phyloP scores from a whole-genome alignment of 2,329 filamentous ascomycete genomes.

The Fusarium sp. region DNA sequence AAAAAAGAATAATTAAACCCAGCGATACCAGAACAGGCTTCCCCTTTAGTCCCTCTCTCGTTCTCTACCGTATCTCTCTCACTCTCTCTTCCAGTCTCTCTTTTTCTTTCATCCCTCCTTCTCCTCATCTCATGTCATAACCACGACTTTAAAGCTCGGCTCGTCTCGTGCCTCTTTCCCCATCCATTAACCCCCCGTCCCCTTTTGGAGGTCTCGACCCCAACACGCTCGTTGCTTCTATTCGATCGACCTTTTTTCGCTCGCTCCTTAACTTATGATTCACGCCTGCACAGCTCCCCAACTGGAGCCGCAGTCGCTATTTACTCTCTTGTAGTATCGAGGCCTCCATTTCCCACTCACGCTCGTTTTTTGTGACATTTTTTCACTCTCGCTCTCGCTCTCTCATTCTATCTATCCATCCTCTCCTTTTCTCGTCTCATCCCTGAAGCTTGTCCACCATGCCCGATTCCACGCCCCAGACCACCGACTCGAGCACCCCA shows the following conservation, averaged over 20 bases:
- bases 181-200: constrained; percentile 1
- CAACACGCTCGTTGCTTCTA: constrained; percentile 46
- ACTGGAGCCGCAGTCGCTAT: constrained; percentile 42
- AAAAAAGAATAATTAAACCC: constrained; percentile 46
- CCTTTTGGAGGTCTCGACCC: constrained; percentile 44
- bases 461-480: constrained; percentile 49
- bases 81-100: constrained; percentile 16
- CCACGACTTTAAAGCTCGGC: constrained; percentile 14
- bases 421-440: constrained; percentile 2
- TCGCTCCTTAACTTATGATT: constrained; percentile 49
- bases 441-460: constrained; percentile 41
- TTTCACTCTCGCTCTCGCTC: constrained; percentile 1
- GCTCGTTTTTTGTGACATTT: constrained; percentile 24
- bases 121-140: constrained; percentile 23
- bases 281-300: constrained; percentile 43
- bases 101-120: constrained; percentile 22
- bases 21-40: constrained; percentile 36
- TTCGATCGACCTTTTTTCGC: constrained; percentile 27
- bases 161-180: constrained; percentile 12
- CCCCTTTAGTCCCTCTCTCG: constrained; percentile 39
- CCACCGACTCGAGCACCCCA: constrained; percentile 54
- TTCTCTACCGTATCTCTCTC: constrained; percentile 12
- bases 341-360: constrained; percentile 25
- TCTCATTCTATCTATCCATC: constrained; percentile 22
- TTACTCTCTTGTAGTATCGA: constrained; percentile 29